These are phyloP conservation scores for Suillus hirtellus DNA, from an alignment of 768 basidiomycete genomes.

Conservation along the genomic window DNA sequence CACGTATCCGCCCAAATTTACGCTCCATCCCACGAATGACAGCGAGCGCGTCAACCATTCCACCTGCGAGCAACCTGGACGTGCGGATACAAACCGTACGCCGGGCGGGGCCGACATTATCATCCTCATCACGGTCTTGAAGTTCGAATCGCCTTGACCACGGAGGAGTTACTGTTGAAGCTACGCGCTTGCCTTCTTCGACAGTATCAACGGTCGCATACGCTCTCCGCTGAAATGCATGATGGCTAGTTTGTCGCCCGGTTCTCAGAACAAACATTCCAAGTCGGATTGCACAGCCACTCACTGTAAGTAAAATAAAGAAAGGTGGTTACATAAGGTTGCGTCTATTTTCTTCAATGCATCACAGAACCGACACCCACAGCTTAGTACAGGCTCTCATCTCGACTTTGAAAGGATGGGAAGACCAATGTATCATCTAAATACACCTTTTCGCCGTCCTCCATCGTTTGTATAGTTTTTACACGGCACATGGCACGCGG, in stretches of 20 bases:
- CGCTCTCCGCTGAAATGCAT: constrained; percentile 11
- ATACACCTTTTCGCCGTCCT: constrained; percentile 47
- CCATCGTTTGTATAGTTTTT: constrained; percentile 80
- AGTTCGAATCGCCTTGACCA: constrained; percentile 7
- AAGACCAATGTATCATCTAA: constrained; percentile 60
- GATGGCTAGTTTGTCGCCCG: constrained; percentile 14
- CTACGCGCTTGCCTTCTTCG: neutral
- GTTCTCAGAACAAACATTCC: constrained; percentile 17
- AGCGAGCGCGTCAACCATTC: constrained; percentile 51
- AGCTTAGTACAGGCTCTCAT: constrained; percentile 43
- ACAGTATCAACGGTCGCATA: neutral
- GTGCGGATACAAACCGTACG: constrained; percentile 42
- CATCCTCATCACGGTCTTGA: neutral
- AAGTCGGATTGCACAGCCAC: constrained; percentile 20
- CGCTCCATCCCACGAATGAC: constrained; percentile 57
- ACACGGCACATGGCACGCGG: constrained; percentile 48
- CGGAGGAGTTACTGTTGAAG: neutral
- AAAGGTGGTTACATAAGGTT: constrained; percentile 19
- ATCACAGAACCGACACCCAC: constrained; percentile 3
- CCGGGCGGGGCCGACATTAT: constrained; percentile 5
- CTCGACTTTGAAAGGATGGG: constrained; percentile 67
- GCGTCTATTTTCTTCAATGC: neutral
- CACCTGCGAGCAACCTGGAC: constrained; percentile 37
- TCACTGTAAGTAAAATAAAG: constrained; percentile 14
- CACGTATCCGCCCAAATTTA: constrained; percentile 49